Base-by-base conservation (phyloP, 116 monocot species). In the Iris pallida region DNA sequence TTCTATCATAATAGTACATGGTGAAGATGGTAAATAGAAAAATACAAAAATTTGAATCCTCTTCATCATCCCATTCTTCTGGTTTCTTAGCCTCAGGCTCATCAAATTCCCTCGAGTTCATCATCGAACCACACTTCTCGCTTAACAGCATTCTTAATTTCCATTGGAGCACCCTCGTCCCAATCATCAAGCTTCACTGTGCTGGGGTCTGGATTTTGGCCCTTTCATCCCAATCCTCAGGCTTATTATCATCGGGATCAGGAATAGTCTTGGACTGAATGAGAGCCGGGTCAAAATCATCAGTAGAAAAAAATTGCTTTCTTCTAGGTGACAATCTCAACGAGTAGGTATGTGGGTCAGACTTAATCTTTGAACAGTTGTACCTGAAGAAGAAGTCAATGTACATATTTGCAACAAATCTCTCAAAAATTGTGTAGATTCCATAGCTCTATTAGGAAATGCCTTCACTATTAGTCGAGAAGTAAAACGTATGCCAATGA, bases 141-240 rank as follows among this genome's bases (percentile, higher is more conserved):
- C 59, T 81, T 81, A 11, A 73, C 68, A 15, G 77, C 93, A 69
- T 94, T 90, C 52, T 79, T 80, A 63, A 93, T 86, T 68, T 89
- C 93, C 75, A 84, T 78, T 14, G 89, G 86, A 64, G 93, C 93
- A 84, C 89, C 78, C 72, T 93, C 93, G 74, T 93, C 89, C 93
- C 93, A 93, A 65, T 93, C 93, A 45, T 86, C 89, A 64, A 89
- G 93, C 65, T 93, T 93, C 17, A 82, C 80, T 11, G 93, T 86
- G 72, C 78, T 80, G 9, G 86, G 70, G 19, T 93, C 93, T 0
- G 89, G 78, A 89, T 89, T 63, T 93, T 89, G 60, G 86, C 80
- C 42, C 84, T 79, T 77, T 93, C 93, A 72, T 93, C 93, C 93
- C 93, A 93, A 30, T 89, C 93, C 55, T 93, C 93, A 16, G 93